These are phyloP conservation scores for Pouteria glomerata DNA, from an alignment of 148 eudicot genomes.

Conservation along the genomic window DNA sequence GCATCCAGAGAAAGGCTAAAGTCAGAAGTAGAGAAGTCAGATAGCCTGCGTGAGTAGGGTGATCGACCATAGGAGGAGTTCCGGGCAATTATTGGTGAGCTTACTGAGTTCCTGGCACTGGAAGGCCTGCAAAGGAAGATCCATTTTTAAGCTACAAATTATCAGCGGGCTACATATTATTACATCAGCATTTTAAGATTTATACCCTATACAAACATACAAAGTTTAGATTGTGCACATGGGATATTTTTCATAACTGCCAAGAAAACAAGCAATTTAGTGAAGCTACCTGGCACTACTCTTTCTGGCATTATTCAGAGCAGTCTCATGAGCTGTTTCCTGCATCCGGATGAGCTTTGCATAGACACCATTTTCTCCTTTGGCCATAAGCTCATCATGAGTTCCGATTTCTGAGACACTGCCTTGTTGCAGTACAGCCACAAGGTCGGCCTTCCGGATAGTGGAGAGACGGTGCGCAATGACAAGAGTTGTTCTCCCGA, in stretches of 20 bases:
- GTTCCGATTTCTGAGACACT: slow-evolving; percentile 74
- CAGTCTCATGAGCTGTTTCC: slow-evolving; percentile 76
- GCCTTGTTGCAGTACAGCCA: slow-evolving; percentile 76
- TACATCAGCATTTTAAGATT: too few relatives aligned
- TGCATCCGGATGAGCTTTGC: slow-evolving; percentile 80
- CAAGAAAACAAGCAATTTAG: not conserved
- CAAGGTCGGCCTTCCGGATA: slow-evolving; percentile 79
- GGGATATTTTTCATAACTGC: too few relatives aligned
- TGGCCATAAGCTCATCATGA: slow-evolving; percentile 69
- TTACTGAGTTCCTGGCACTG: slow-evolving; percentile 85
- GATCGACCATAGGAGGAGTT: slow-evolving; percentile 89
- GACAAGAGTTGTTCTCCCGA: slow-evolving; percentile 82
- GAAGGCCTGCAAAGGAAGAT: slow-evolving; percentile 62
- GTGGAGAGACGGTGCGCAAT: slow-evolving; percentile 92
- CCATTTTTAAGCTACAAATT: slow-evolving; percentile 1
- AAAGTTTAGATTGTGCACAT: too few relatives aligned
- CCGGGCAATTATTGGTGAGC: slow-evolving; percentile 77
- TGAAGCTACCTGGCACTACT: slow-evolving; percentile 73
- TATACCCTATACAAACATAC: too few relatives aligned
- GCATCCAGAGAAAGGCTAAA: slow-evolving; percentile 69
- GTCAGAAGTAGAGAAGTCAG: slow-evolving; percentile 83
- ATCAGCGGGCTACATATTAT: too few relatives aligned
- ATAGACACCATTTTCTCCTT: slow-evolving; percentile 68
- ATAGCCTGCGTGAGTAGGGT: slow-evolving; percentile 85
- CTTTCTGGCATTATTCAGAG: slow-evolving; percentile 68